Evolutionary conservation across 805 yeast species (phyloP), one percentile per base, ranked within the genome.

Genomic region (Ogataea zsoltii): DNA sequence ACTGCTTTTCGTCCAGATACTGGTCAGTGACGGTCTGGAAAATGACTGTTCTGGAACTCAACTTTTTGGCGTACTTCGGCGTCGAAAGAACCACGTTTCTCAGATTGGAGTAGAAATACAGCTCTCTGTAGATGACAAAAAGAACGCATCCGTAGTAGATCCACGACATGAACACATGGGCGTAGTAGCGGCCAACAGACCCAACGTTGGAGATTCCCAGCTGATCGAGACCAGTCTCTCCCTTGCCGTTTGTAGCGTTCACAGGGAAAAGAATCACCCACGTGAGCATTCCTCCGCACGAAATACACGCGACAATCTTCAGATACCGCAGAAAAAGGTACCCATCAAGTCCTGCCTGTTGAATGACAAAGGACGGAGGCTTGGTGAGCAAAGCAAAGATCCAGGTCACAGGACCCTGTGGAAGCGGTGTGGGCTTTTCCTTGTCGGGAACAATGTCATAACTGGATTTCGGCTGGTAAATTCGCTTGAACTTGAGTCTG

Each of bases 331-430:
- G 68, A 64, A 91, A 92, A 61, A 94, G 83, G 69, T 88, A 92
- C 4, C 97, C 97, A 62, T 92, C 98, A n/a, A 92, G 63, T 14
- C 97, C 98, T 16, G 94, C 85, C 58, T 92, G 95, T 53, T 84
- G 82, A 48, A 92, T 79, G 44, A 91, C 74, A 59, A 87, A 87
- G 38, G 85, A 70, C 45, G 87, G 90, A 1, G 88, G 79, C 59
- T 86, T 83, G 38, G 75, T 67, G 40, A 87, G 56, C 23, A 92
- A 61, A 6, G 83, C 82, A 7, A 65, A 51, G 10, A 90, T 46
- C 98, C 97, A 91, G 26, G 76, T 70, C 61, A 82, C 66, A 2
- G 84, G 73, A 29, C 90, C 94, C 16, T 64, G 65, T 1, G 91
- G 85, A 36, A 90, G 69, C 1, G 94, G 89, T 25, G 79, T 82